A percentile compares a stretch with the other conserved stretches of the same genome.
Conservation (phyloP, 306 rosid genomes). For the apple (Malus domestica) region ASM211411v1 NC_041796.1:9618501-9619000, state of each 20-base stretch:
- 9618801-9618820: constrained; percentile 42
- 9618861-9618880: constrained; percentile 70
- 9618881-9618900: constrained; percentile 75
- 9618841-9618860: constrained; percentile 44
- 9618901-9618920: constrained; percentile 56
- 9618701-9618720: constrained; percentile 26
- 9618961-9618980: constrained; percentile 68
- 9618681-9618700: constrained; percentile 35
- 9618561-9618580: constrained; percentile 90
- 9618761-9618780: constrained; percentile 45
- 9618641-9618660: constrained; percentile 62
- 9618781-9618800: constrained; percentile 56
- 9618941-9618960: constrained; percentile 45
- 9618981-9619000: constrained; percentile 69
- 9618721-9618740: constrained; percentile 39
- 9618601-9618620: constrained; percentile 93
- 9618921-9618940: constrained; percentile 64
- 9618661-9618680: constrained; percentile 34
- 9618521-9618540: constrained; percentile 60
- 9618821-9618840: constrained; percentile 29
- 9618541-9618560: constrained; percentile 63
- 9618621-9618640: constrained; percentile 71
- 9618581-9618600: constrained; percentile 91
- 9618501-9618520: constrained; percentile 75
- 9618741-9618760: constrained; percentile 37